These are phyloP conservation scores for Colletotrichum sp. DNA, from an alignment of 2,329 filamentous ascomycete genomes.

Conservation along the genomic window DNA sequence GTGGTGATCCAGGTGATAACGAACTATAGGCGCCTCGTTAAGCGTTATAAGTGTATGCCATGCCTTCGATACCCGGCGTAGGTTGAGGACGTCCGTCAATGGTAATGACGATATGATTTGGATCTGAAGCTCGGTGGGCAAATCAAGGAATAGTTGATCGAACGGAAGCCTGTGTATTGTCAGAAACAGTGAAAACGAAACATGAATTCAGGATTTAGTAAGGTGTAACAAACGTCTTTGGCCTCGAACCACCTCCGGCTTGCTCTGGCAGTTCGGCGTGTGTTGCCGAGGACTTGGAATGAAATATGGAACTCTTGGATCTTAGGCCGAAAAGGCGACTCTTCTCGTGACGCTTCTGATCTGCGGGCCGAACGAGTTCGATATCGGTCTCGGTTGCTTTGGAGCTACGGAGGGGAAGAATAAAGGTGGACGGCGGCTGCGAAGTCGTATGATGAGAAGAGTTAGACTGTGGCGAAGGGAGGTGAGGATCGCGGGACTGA, in stretches of 20 bases:
- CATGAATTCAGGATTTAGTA: background rate
- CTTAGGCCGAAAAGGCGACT: slow-evolving; percentile 46
- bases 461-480: slow-evolving; percentile 23
- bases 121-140: slow-evolving; percentile 68
- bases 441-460: slow-evolving; percentile 25
- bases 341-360: slow-evolving; percentile 41
- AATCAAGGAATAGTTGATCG: slow-evolving; percentile 60
- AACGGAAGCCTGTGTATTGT: slow-evolving; percentile 48
- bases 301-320: slow-evolving; percentile 40
- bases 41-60: slow-evolving; percentile 65
- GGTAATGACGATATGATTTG: slow-evolving; percentile 67
- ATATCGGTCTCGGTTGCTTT: slow-evolving; percentile 31
- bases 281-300: slow-evolving; percentile 18
- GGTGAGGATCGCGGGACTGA: slow-evolving; percentile 2
- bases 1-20: slow-evolving; percentile 64
- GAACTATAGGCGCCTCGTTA: slow-evolving; percentile 66
- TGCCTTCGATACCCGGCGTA: slow-evolving; percentile 62
- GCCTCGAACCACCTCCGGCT: background rate
- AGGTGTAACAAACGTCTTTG: slow-evolving; percentile 5
- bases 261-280: background rate
- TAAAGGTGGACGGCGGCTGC: slow-evolving; percentile 45
- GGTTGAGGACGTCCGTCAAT: slow-evolving; percentile 63
- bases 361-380: slow-evolving; percentile 31
- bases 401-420: slow-evolving; percentile 53
- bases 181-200: slow-evolving; percentile 8